A percentile compares a stretch with the other conserved stretches of the same genome.
phyloP scores from a whole-genome alignment of 2,329 filamentous ascomycete species.

The Boeremia lycopersici region DNA sequence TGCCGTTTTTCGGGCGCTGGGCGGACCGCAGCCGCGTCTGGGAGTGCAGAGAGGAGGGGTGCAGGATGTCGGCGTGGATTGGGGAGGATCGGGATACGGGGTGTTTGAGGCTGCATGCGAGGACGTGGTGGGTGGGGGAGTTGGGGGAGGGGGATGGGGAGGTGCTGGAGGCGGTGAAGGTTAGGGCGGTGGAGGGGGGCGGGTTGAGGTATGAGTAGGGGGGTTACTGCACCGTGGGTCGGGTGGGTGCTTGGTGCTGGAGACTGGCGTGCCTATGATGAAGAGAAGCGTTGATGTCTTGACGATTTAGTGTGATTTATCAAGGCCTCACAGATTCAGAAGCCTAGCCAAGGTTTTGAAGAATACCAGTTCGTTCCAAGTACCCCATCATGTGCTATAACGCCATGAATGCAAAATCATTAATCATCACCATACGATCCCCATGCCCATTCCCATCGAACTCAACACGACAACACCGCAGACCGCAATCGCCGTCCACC shows the following conservation, averaged over 20 bases:
- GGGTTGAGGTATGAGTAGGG: constrained; percentile 2
- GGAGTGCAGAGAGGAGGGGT: constrained; percentile 4
- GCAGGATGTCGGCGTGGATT: constrained; percentile 11
- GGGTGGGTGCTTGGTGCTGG: no score
- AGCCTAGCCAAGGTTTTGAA: no score
- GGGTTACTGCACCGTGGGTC: no score
- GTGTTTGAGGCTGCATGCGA: constrained; percentile 6
- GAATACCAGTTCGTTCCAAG: no score
- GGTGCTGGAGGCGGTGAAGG: constrained; percentile 3
- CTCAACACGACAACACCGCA: constrained; percentile 18
- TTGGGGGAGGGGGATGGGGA: background rate
- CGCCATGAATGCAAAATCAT: background rate
- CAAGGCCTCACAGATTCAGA: no score
- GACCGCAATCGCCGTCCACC: constrained; percentile 19
- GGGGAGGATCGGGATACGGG: constrained; percentile 9
- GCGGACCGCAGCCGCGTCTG: constrained; percentile 2
- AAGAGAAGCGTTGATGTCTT: no score
- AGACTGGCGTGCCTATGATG: no score
- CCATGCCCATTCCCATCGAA: constrained; percentile 9
- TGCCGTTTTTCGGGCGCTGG: constrained; percentile 11
- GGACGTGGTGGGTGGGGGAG: constrained; percentile 1
- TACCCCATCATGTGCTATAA: background rate
- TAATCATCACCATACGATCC: constrained; percentile 6
- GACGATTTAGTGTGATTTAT: no score
- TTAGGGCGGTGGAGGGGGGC: constrained; percentile 7